phyloP scores from a whole-genome alignment of 2,329 filamentous ascomycete species.

The Penicillium sp. region DNA sequence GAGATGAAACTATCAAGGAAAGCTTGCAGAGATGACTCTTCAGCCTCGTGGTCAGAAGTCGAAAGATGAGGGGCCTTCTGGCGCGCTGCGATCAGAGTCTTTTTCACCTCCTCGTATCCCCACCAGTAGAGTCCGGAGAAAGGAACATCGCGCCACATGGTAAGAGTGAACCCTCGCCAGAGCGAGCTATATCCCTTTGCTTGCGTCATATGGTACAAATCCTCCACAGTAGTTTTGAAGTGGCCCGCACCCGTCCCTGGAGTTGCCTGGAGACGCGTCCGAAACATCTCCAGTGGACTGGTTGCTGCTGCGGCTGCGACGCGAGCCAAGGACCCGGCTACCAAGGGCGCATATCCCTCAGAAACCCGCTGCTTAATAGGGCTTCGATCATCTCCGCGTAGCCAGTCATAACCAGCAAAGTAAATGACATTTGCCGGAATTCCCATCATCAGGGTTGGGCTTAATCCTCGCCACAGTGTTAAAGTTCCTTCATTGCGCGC shows the following conservation, averaged over 20 bases:
- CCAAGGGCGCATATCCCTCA: constrained; percentile 73
- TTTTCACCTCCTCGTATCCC: constrained; percentile 85
- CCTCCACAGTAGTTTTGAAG: constrained; percentile 73
- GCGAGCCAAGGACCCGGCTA: constrained; percentile 75
- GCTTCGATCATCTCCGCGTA: constrained; percentile 70
- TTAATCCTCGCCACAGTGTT: constrained; percentile 88
- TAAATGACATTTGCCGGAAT: constrained; percentile 97
- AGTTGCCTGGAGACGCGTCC: constrained; percentile 85
- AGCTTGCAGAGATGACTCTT: constrained; percentile 50
- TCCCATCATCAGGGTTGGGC: constrained; percentile 91
- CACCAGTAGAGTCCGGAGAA: constrained; percentile 98
- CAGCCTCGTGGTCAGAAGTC: constrained; percentile 61
- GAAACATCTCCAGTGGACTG: constrained; percentile 88
- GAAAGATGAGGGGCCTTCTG: constrained; percentile 40
- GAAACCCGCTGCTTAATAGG: constrained; percentile 64
- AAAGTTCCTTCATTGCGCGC: constrained; percentile 84
- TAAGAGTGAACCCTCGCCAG: constrained; percentile 87
- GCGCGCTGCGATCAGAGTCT: constrained; percentile 67
- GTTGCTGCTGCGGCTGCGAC: constrained; percentile 78
- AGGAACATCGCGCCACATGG: constrained; percentile 93
- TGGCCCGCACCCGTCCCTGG: constrained; percentile 60
- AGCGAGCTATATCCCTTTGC: constrained; percentile 74
- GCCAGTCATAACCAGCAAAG: constrained; percentile 95
- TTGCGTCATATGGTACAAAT: constrained; percentile 75
- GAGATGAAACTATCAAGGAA: constrained; percentile 87